Base-by-base conservation (phyloP, 345 rosid genomes). In the Excoecaria agallocha region DNA sequence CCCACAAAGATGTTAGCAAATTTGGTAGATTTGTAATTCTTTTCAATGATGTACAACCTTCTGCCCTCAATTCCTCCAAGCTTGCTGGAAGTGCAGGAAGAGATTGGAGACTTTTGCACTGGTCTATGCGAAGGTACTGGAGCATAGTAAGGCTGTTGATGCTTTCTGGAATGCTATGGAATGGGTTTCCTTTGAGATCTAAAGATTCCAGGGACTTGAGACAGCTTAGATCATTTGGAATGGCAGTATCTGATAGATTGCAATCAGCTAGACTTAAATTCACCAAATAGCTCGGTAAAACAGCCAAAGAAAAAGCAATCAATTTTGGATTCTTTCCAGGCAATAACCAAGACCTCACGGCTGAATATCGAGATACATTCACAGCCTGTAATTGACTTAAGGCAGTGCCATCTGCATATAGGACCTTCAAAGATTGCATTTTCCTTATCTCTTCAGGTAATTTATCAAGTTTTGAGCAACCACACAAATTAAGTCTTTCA, bases 391-490 rank as follows among this genome's bases (percentile, higher is more conserved):
- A 7, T n/a, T 59, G 68, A 11, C 12, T 50, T n/a, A 76, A 71
- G 8, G 74, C 61, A 17, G 76, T 50, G 39, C 66, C 78, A 50
- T 76, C 71, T 60, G 77, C 79, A 51, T 62, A 41, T 58, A 79
- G 67, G 38, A 69, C 74, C 64, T 41, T 75, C 69, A 55, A 37
- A 15, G 83, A 75, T 38, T 77, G 57, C 80, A 84, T 20, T 55
- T 77, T n/a, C 17, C 73, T 20, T 8, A 79, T 49, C 15, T 77
- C 74, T n/a, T 57, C 55, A 0, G 82, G 80, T 3, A 71, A 30
- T 66, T 52, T 43, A 41, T 63, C 35, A 39, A 81, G 82, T 35
- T 54, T 68, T 57, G 68, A 58, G 79, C 83, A 84, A n/a, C 82
- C 80, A 39, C 81, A 74, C 30, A 81, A 37, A 52, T 54, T 57